A percentile compares a stretch with the other conserved stretches of the same genome.
These are phyloP conservation scores for Phytopythium kandeliae DNA, from an alignment of 352 stramenopile genomes.

Conservation along the genomic window DNA sequence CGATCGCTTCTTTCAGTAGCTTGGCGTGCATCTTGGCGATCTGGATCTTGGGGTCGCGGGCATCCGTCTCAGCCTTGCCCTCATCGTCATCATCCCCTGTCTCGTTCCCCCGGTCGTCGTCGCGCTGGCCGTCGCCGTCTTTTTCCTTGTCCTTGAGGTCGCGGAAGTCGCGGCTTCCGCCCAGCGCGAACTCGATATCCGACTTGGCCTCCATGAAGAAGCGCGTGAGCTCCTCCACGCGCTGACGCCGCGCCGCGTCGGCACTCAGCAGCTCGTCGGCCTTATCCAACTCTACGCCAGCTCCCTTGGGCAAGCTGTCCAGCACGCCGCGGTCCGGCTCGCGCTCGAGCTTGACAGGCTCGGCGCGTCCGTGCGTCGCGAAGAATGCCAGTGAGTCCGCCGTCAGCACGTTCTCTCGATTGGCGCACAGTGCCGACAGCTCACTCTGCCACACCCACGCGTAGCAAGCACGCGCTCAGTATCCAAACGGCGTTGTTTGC, in stretches of 20 bases:
- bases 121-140: slow-evolving; percentile 53
- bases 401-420: slow-evolving; percentile 72
- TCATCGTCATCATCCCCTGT: slow-evolving; percentile 54
- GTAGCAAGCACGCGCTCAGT: not conserved
- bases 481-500: too few species aligned
- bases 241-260: slow-evolving; percentile 68
- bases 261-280: slow-evolving; percentile 67
- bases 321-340: slow-evolving; percentile 29
- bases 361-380: slow-evolving; percentile 39
- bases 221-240: slow-evolving; percentile 80
- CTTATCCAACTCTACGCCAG: slow-evolving; percentile 17
- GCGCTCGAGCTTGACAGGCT: slow-evolving; percentile 72
- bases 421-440: slow-evolving; percentile 59
- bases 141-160: slow-evolving; percentile 68
- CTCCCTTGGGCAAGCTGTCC: slow-evolving; percentile 25
- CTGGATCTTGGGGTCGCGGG: slow-evolving; percentile 35
- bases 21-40: slow-evolving; percentile 42
- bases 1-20: slow-evolving; percentile 61
- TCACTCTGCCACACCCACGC: slow-evolving; percentile 27
- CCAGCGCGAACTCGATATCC: slow-evolving; percentile 85
- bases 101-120: slow-evolving; percentile 55
- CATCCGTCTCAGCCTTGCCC: slow-evolving; percentile 13
- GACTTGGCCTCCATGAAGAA: slow-evolving; percentile 90
- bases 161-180: slow-evolving; percentile 58
- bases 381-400: slow-evolving; percentile 72